Conservation (phyloP, 2,329 filamentous ascomycete species). For the Knoxdaviesia capensis region DNA sequence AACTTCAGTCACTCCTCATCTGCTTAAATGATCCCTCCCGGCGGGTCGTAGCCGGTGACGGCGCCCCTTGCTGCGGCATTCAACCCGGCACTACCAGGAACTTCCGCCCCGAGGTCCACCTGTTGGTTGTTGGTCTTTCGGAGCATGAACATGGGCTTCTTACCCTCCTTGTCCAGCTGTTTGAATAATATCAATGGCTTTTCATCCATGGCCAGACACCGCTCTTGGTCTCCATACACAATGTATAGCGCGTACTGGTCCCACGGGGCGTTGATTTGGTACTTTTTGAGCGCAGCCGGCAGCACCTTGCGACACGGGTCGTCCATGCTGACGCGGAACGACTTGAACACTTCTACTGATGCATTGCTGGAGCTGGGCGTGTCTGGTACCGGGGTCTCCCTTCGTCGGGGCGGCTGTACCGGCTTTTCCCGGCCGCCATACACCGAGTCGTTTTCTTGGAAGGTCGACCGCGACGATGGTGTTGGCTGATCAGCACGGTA, state of each 20-base stretch:
- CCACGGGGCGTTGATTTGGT: slow-evolving; percentile 96
- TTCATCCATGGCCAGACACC: slow-evolving; percentile 78
- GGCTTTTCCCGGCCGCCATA: slow-evolving; percentile 13
- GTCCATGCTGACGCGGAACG: slow-evolving; percentile 92
- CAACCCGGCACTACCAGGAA: slow-evolving; percentile 33
- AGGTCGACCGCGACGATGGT: slow-evolving; percentile 30
- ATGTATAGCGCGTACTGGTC: slow-evolving; percentile 96
- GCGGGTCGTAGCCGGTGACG: slow-evolving; percentile 31
- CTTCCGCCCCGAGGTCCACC: slow-evolving; percentile 21
- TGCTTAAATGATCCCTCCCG: slow-evolving; percentile 35
- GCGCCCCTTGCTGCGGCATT: slow-evolving; percentile 22
- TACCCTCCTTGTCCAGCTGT: slow-evolving; percentile 86
- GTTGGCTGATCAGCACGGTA: slow-evolving; percentile 37
- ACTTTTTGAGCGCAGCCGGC: slow-evolving; percentile 87
- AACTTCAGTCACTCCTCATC: background rate
- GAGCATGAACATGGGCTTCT: slow-evolving; percentile 99
- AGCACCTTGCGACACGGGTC: slow-evolving; percentile 96
- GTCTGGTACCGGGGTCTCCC: slow-evolving; percentile 41
- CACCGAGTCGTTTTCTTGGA: slow-evolving; percentile 24
- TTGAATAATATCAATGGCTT: slow-evolving; percentile 93
- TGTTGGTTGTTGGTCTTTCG: slow-evolving; percentile 41
- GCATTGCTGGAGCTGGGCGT: slow-evolving; percentile 34
- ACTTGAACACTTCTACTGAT: slow-evolving; percentile 93
- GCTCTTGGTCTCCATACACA: slow-evolving; percentile 95
- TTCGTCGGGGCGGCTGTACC: slow-evolving; percentile 27